Evolutionary conservation across 306 rosid genomes (phyloP).

Genomic region (Glycine soja): DNA sequence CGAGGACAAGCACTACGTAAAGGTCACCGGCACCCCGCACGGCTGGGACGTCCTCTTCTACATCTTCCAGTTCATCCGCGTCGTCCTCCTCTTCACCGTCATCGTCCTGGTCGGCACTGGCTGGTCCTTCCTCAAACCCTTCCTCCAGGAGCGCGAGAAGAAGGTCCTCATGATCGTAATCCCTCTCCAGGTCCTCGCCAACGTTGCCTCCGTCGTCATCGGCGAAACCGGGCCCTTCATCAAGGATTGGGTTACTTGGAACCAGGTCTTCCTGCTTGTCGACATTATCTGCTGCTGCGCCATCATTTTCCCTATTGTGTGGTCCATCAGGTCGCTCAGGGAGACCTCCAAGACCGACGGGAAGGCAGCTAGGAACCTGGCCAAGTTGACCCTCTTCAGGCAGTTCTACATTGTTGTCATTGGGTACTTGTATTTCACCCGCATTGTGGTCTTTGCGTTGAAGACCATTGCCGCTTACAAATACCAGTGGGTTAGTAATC

Average conservation of each 20-base stretch:
- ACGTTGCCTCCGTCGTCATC: conserved; percentile 79
- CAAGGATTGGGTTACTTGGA: conserved; percentile 91
- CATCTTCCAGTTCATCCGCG: conserved; percentile 85
- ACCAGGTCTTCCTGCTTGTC: conserved; percentile 83
- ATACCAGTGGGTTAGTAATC: conserved; percentile 90
- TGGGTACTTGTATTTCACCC: conserved; percentile 81
- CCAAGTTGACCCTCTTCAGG: conserved; percentile 82
- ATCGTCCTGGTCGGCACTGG: conserved; percentile 88
- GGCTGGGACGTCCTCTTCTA: conserved; percentile 93
- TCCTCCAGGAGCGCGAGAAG: conserved; percentile 85
- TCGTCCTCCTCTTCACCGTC: conserved; percentile 76
- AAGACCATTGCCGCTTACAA: conserved; percentile 83
- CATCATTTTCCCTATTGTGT: conserved; percentile 86
- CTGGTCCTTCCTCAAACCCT: conserved; percentile 88
- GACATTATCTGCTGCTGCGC: conserved; percentile 91
- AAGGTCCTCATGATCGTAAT: conserved; percentile 89
- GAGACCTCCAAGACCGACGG: conserved; percentile 95
- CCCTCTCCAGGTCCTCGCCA: conserved; percentile 88
- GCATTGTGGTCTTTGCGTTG: conserved; percentile 83
- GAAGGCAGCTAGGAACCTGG: conserved; percentile 82
- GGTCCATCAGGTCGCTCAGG: conserved; percentile 83
- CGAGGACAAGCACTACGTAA: conserved; percentile 86
- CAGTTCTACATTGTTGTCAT: conserved; percentile 87
- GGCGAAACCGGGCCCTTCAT: conserved; percentile 91
- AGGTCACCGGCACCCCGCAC: conserved; percentile 84